Evolutionary conservation across 1,284 basidiomycete genomes (phyloP).

Genomic region (Inonotus obliquus): DNA sequence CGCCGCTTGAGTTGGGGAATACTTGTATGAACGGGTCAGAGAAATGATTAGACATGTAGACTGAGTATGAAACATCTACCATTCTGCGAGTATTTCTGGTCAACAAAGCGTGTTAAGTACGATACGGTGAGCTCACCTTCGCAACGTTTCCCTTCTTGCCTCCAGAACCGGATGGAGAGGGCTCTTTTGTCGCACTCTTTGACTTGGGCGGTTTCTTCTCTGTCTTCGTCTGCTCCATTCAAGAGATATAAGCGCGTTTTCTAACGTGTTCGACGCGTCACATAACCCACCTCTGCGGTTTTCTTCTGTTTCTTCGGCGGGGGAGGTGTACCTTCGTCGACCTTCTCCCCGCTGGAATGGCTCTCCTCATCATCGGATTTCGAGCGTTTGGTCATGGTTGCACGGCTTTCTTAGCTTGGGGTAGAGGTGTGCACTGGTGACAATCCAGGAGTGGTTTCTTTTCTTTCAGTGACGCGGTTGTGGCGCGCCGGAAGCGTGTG

Average conservation of each 20-base stretch:
- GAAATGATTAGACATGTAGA: not conserved
- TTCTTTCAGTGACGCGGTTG: not conserved
- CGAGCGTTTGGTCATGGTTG: conserved; percentile 8
- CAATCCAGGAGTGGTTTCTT: not conserved
- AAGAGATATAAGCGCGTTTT: not conserved
- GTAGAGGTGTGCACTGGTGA: not conserved
- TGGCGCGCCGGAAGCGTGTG: conserved; percentile 1
- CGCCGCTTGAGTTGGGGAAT: conserved; percentile 42
- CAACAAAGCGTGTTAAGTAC: not conserved
- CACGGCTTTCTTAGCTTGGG: not conserved
- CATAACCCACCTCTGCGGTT: conserved; percentile 1
- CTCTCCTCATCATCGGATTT: not conserved
- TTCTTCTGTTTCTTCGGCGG: conserved; percentile 14
- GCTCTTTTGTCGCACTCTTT: conserved; percentile 28
- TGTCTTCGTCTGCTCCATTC: conserved; percentile 23
- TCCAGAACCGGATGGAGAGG: not conserved
- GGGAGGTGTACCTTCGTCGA: not conserved
- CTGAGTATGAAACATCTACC: not conserved
- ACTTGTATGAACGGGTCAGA: conserved; percentile 6
- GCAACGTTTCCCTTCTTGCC: conserved; percentile 19
- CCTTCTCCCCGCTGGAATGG: not conserved
- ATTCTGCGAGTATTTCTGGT: conserved; percentile 2
- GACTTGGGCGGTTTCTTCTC: conserved; percentile 20
- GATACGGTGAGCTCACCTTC: not conserved
- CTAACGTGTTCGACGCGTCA: conserved; percentile 1